phyloP scores from a whole-genome alignment of 2,329 filamentous ascomycete genomes.

The Pseudogymnoascus sp. region DNA sequence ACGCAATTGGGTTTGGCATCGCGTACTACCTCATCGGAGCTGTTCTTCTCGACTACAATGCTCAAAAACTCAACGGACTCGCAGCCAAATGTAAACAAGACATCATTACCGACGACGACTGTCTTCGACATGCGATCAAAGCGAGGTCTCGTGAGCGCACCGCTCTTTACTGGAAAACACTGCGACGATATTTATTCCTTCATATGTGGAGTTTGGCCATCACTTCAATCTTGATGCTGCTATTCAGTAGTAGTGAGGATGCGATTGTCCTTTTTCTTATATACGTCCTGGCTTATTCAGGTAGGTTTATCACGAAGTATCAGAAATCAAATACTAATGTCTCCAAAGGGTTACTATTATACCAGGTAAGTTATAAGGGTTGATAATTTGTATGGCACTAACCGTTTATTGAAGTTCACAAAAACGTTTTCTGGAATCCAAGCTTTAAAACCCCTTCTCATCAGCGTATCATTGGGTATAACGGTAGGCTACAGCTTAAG shows the following conservation, averaged over 20 bases:
- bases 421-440: constrained; percentile 44
- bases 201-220: constrained; percentile 28
- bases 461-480: constrained; percentile 38
- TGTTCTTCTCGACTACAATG: constrained; percentile 32
- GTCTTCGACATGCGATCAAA: constrained; percentile 33
- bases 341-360: constrained; percentile 34
- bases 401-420: constrained; percentile 29
- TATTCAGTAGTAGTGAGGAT: constrained; percentile 35
- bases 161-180: constrained; percentile 25
- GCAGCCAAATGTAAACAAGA: constrained; percentile 33
- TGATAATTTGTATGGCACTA: too few relatives aligned
- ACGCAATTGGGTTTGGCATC: constrained; percentile 35
- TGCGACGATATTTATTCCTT: constrained; percentile 39
- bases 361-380: constrained; percentile 28
- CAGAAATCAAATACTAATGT: too few relatives aligned
- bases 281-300: constrained; percentile 31
- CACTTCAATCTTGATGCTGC: constrained; percentile 41
- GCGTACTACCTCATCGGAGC: constrained; percentile 34
- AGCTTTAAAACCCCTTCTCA: constrained; percentile 38
- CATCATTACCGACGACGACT: constrained; percentile 37
- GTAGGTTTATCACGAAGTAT: constrained; percentile 18
- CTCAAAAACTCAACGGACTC: constrained; percentile 32
- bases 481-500: constrained; percentile 38
- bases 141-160: constrained; percentile 35
- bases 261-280: constrained; percentile 40